phyloP scores from a whole-genome alignment of 495 filamentous ascomycete species.

The Astrocystis sublimbata region DNA sequence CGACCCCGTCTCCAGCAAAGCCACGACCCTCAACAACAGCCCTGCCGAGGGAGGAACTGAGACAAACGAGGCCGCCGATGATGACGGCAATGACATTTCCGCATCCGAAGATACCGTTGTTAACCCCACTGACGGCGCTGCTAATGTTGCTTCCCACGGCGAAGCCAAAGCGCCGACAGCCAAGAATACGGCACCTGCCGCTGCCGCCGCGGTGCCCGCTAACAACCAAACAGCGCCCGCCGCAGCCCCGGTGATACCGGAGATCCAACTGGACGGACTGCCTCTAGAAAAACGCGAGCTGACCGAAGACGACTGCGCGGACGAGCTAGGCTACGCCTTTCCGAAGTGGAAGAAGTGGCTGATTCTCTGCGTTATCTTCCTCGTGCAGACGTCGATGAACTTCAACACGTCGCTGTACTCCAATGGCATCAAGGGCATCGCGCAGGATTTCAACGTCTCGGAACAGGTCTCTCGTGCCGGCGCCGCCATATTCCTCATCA shows the following conservation, averaged over 20 bases:
- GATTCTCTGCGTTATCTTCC: conserved; percentile 71
- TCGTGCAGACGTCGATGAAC: conserved; percentile 82
- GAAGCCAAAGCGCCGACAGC: too few species aligned
- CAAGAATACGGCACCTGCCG: too few species aligned
- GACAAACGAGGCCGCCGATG: too few species aligned
- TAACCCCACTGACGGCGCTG: too few species aligned
- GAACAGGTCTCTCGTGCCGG: conserved; percentile 65
- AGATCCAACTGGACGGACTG: too few species aligned
- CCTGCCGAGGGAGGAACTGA: too few species aligned
- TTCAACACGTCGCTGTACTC: conserved; percentile 77
- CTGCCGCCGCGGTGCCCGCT: too few species aligned
- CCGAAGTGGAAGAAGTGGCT: conserved; percentile 72
- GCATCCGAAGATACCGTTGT: too few species aligned
- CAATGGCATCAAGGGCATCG: conserved; percentile 62
- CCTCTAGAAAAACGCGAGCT: conserved; percentile 65
- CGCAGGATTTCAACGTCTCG: conserved; percentile 63
- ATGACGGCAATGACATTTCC: too few species aligned
- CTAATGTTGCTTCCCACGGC: too few species aligned
- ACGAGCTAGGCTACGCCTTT: conserved; percentile 66
- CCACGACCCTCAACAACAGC: neutral
- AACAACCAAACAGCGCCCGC: too few species aligned
- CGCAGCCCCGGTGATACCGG: too few species aligned
- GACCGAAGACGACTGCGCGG: conserved; percentile 62
- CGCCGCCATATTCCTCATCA: conserved; percentile 69
- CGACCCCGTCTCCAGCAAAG: neutral